Conservation (phyloP, 768 basidiomycete species). For the Trametes gibbosa region DNA sequence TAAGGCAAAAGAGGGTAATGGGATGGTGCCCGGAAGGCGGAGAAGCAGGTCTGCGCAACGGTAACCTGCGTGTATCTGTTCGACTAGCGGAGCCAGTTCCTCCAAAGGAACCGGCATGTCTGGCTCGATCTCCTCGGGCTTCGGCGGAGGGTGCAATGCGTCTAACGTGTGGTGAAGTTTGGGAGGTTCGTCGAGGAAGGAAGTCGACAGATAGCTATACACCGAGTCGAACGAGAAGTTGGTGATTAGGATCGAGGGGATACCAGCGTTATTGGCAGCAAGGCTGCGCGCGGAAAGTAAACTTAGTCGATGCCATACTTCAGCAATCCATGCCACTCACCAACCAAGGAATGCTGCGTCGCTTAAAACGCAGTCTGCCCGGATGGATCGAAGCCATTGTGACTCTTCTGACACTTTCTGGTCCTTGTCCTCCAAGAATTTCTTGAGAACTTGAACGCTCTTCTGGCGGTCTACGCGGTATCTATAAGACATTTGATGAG, state of each 20-base stretch:
- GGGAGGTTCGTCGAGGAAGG: conserved; percentile 40
- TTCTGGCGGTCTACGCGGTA: conserved; percentile 72
- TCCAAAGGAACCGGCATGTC: conserved; percentile 54
- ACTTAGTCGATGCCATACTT: neutral
- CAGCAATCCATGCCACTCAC: conserved; percentile 36
- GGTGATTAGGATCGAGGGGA: conserved; percentile 73
- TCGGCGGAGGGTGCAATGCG: neutral
- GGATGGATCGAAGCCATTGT: conserved; percentile 51
- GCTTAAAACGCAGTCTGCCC: conserved; percentile 62
- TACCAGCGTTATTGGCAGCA: conserved; percentile 57
- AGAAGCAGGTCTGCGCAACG: conserved; percentile 68
- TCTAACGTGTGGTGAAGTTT: neutral
- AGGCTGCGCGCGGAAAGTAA: conserved; percentile 37
- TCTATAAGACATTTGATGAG: conserved; percentile 31
- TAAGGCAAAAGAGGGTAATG: conserved; percentile 67
- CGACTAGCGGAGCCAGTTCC: conserved; percentile 56
- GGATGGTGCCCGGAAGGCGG: conserved; percentile 69
- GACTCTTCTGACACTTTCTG: conserved; percentile 51
- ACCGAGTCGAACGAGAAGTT: conserved; percentile 88
- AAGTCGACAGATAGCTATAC: conserved; percentile 69
- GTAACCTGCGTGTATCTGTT: conserved; percentile 64
- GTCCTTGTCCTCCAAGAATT: conserved; percentile 57
- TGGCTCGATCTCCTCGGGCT: conserved; percentile 32
- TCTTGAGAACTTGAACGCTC: conserved; percentile 60
- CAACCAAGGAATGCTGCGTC: conserved; percentile 80